These are phyloP conservation scores for Bullera alba DNA, from an alignment of 768 basidiomycete genomes.

Conservation along the genomic window DNA sequence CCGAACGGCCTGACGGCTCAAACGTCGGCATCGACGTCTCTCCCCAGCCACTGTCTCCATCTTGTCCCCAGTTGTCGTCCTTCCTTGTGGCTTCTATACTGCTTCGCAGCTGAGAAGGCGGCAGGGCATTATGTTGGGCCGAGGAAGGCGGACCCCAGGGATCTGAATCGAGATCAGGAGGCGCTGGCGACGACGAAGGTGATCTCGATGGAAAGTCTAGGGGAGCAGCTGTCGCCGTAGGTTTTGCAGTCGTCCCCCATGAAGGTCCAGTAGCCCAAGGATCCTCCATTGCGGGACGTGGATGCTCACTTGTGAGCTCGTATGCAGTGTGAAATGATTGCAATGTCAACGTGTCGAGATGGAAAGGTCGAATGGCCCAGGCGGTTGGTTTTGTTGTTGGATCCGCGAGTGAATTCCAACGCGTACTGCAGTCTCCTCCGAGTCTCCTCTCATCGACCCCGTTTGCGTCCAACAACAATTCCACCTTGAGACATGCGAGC, in stretches of 20 bases:
- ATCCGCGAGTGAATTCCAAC: too few species aligned
- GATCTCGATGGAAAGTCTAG: not conserved
- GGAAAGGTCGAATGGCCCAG: not conserved
- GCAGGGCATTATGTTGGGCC: too few species aligned
- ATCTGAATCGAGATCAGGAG: slow-evolving; percentile 24
- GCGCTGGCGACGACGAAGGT: slow-evolving; percentile 7
- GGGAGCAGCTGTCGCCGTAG: not conserved
- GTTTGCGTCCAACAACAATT: too few species aligned
- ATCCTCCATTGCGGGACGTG: slow-evolving; percentile 21
- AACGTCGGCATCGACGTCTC: too few species aligned
- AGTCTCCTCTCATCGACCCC: too few species aligned
- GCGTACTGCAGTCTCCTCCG: too few species aligned
- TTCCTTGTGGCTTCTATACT: too few species aligned
- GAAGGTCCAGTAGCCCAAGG: slow-evolving; percentile 33
- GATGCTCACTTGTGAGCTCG: not conserved
- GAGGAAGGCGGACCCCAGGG: slow-evolving; percentile 22
- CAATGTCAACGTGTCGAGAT: not conserved
- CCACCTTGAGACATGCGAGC: too few species aligned
- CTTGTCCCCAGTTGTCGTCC: too few species aligned
- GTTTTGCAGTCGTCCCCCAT: slow-evolving; percentile 24
- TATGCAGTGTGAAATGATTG: not conserved
- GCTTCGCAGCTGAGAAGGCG: too few species aligned
- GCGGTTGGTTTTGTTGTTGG: too few species aligned
- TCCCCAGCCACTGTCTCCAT: not conserved
- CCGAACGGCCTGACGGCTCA: too few species aligned